Percentiles rank a stretch among this genome's conserved stretches.
Evolutionary conservation across 805 yeast genomes (phyloP).

Genomic region (Hanseniaspora clermontiae): DNA sequence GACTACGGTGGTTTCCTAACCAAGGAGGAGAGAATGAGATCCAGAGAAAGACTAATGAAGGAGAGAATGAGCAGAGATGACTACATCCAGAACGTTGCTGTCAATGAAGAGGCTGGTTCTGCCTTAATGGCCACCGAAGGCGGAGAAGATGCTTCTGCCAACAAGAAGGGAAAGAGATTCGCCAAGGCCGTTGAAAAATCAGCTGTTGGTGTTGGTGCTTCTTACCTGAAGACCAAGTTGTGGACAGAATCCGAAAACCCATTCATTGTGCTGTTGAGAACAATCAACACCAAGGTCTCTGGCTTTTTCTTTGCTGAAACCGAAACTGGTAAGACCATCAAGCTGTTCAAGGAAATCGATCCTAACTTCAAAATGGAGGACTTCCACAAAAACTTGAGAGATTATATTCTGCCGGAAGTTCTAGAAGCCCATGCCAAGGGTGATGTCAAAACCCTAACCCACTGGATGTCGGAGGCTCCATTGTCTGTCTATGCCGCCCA

Average conservation of each 20-base stretch:
- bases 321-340: conserved; percentile 84
- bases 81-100: conserved; percentile 19
- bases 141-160: conserved; percentile 54
- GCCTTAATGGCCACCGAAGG: conserved; percentile 71
- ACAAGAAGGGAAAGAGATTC: conserved; percentile 54
- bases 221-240: conserved; percentile 46
- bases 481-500: conserved; percentile 87
- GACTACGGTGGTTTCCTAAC: conserved; percentile 86
- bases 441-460: conserved; percentile 66
- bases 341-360: conserved; percentile 76
- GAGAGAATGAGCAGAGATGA: conserved; percentile 33
- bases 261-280: conserved; percentile 64
- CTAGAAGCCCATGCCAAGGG: conserved; percentile 91
- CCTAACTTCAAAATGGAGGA: conserved; percentile 71
- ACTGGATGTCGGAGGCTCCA: conserved; percentile 96
- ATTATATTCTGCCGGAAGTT: conserved; percentile 86
- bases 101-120: conserved; percentile 71
- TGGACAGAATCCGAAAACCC: conserved; percentile 96
- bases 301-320: conserved; percentile 84
- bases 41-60: conserved; percentile 50
- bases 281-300: conserved; percentile 64
- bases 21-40: conserved; percentile 64
- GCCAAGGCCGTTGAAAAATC: conserved; percentile 40
- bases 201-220: conserved; percentile 51
- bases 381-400: conserved; percentile 73